A percentile compares a stretch with the other conserved stretches of the same genome.
These are phyloP conservation scores for Brettanomyces anomalus DNA, from an alignment of 805 yeast genomes.

Conservation along the genomic window DNA sequence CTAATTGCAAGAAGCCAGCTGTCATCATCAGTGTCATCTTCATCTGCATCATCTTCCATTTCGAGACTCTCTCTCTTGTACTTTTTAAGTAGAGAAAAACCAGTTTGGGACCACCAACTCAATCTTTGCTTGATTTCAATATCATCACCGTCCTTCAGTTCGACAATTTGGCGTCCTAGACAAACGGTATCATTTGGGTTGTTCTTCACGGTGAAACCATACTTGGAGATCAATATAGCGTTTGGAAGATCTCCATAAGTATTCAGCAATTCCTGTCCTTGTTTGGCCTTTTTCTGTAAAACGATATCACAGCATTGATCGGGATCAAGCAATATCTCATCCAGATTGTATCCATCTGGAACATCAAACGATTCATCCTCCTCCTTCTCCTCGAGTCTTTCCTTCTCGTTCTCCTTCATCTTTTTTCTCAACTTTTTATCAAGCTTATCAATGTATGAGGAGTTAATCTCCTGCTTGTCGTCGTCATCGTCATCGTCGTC, in stretches of 20 bases:
- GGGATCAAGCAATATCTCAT: constrained; percentile 28
- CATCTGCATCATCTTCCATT: constrained; percentile 6
- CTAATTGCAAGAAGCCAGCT: constrained; percentile 1
- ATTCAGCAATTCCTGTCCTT: constrained; percentile 62
- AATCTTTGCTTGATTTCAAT: constrained; percentile 11
- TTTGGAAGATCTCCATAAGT: constrained; percentile 74
- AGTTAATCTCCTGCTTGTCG: constrained; percentile 22
- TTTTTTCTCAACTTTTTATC: constrained; percentile 19
- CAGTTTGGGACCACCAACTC: constrained; percentile 21
- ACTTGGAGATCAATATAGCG: constrained; percentile 57
- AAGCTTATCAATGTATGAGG: constrained; percentile 22
- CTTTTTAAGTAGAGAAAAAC: constrained; percentile 10
- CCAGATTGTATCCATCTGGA: constrained; percentile 14
- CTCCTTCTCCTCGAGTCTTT: constrained; percentile 12
- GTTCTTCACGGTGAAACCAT: constrained; percentile 62
- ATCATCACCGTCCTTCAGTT: constrained; percentile 4
- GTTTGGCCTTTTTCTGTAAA: constrained; percentile 32
- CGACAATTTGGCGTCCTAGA: constrained; percentile 39
- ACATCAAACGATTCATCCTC: constrained; percentile 15
- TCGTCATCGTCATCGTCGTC: constrained; percentile 14
- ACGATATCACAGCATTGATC: constrained; percentile 68
- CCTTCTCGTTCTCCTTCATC: constrained; percentile 16
- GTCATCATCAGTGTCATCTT: constrained; percentile 5
- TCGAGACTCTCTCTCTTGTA: constrained; percentile 9
- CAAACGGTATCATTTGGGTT: constrained; percentile 49